Percentiles rank a stretch among this genome's conserved stretches.
Conservation (phyloP, 225 moss, liverwort and hornwort genomes). For the Marchantia polymorpha region DNA sequence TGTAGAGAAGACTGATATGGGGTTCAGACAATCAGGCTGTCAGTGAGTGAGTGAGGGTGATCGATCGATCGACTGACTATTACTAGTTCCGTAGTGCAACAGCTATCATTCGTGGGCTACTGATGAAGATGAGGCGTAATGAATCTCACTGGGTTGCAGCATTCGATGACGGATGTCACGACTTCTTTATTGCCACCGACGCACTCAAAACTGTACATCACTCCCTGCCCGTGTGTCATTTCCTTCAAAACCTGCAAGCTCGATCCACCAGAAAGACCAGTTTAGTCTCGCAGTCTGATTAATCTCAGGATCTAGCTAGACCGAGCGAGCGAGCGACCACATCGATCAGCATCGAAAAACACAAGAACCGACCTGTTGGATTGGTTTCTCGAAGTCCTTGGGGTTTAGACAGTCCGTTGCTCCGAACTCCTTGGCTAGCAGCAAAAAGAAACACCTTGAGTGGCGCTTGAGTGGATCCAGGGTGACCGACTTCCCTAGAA, state of each 20-base stretch:
- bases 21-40: too few relatives aligned
- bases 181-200: constrained; percentile 50
- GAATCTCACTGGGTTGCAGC: constrained; percentile 50
- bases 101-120: too few relatives aligned
- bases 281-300: neutral
- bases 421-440: constrained; percentile 64
- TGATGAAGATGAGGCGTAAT: neutral
- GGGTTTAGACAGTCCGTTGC: constrained; percentile 68
- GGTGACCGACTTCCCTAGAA: too few relatives aligned
- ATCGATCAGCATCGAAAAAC: too few relatives aligned
- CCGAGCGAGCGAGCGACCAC: too few relatives aligned
- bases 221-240: constrained; percentile 58
- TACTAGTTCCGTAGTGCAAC: too few relatives aligned
- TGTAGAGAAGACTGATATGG: too few relatives aligned
- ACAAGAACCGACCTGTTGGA: constrained; percentile 47
- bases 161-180: constrained; percentile 61
- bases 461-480: too few relatives aligned
- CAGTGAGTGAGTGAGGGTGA: too few relatives aligned
- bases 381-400: constrained; percentile 56
- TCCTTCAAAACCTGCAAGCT: constrained; percentile 54
- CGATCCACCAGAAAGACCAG: neutral
- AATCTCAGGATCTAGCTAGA: too few relatives aligned
- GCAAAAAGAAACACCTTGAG: neutral
- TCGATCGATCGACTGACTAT: too few relatives aligned
- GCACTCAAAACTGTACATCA: constrained; percentile 81